Conservation (phyloP, 177 flowering plant genomes). For the Vitis hybrid region DNA sequence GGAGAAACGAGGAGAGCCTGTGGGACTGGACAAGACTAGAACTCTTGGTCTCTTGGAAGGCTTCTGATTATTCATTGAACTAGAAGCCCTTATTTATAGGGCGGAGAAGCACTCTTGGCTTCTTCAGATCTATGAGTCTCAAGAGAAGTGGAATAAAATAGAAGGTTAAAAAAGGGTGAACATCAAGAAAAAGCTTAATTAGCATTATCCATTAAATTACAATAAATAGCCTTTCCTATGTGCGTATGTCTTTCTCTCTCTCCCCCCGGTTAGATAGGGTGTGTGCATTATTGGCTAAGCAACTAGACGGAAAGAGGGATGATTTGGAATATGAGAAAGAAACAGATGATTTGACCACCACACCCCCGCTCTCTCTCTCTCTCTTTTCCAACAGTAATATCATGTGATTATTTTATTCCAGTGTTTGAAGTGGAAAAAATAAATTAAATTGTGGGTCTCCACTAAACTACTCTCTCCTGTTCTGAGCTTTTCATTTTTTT, state of each 20-base stretch:
- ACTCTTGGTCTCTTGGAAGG: background rate
- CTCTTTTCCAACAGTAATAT: background rate
- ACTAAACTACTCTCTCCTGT: slow-evolving; percentile 1
- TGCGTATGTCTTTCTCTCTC: too few relatives aligned
- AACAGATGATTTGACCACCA: too few relatives aligned
- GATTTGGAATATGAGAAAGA: too few relatives aligned
- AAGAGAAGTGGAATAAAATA: background rate
- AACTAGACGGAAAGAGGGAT: too few relatives aligned
- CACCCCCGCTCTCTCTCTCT: background rate
- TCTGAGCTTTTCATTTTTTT: background rate
- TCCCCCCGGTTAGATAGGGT: too few relatives aligned
- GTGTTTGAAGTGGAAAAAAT: background rate
- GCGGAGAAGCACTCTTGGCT: background rate
- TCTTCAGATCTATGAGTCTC: too few relatives aligned
- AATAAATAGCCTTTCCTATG: too few relatives aligned
- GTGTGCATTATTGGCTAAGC: too few relatives aligned
- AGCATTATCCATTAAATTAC: too few relatives aligned
- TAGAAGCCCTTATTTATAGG: slow-evolving; percentile 6
- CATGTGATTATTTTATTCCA: background rate
- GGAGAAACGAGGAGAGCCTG: background rate
- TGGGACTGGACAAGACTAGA: background rate
- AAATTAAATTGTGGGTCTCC: background rate
- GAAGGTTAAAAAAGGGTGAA: background rate
- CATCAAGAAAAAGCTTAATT: too few relatives aligned
- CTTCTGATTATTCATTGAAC: too few relatives aligned